Conservation (phyloP, 2,329 filamentous ascomycete species). For the Geosmithia flava region DNA sequence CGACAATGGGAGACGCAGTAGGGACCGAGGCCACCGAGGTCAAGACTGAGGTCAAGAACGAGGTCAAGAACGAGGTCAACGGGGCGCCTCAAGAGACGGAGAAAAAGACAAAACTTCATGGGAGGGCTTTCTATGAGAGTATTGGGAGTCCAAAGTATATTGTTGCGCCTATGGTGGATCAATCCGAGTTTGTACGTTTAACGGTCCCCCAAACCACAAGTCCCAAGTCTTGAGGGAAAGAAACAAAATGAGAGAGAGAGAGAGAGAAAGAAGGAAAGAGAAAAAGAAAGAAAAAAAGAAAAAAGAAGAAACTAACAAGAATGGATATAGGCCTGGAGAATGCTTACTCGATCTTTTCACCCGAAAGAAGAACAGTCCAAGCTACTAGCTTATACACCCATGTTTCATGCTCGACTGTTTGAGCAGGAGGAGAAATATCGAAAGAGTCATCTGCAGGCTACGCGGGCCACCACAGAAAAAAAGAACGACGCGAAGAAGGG, state of each 20-base stretch:
- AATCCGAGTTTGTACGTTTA: conserved; percentile 80
- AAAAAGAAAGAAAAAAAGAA: background rate
- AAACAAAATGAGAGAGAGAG: background rate
- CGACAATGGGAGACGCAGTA: conserved; percentile 17
- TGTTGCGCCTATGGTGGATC: conserved; percentile 94
- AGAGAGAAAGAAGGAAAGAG: background rate
- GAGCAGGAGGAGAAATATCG: conserved; percentile 66
- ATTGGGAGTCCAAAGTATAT: conserved; percentile 86
- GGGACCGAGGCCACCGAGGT: too few relatives aligned
- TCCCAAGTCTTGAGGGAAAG: background rate
- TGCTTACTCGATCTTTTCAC: conserved; percentile 90
- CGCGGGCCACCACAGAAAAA: conserved; percentile 13
- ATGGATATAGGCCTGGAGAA: conserved; percentile 69
- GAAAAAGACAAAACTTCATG: conserved; percentile 51
- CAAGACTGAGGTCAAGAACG: background rate
- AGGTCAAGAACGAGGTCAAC: conserved; percentile 3
- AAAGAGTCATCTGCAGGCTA: conserved; percentile 67
- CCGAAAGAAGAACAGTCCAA: conserved; percentile 48
- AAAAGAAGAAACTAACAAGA: conserved; percentile 2
- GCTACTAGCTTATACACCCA: conserved; percentile 83
- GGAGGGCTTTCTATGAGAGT: conserved; percentile 86
- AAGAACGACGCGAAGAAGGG: background rate
- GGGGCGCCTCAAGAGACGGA: conserved; percentile 3
- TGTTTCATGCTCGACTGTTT: conserved; percentile 91
- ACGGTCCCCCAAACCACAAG: background rate